These are phyloP conservation scores for Nakazawaea anatomiae DNA, from an alignment of 805 yeast species.

Conservation along the genomic window DNA sequence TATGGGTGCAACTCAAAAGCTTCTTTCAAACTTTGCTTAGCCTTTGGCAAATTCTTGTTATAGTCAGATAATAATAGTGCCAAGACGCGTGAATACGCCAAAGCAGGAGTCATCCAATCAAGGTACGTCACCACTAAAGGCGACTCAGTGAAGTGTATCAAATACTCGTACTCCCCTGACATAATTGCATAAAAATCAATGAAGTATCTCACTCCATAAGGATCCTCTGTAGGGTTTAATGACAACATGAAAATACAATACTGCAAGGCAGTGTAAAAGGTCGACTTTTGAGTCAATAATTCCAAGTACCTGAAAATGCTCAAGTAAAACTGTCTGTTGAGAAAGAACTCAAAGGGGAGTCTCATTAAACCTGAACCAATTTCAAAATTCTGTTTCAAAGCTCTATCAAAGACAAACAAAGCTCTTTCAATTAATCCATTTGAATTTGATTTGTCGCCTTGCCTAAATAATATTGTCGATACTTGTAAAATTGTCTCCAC, in stretches of 20 bases:
- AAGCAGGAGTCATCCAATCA: conserved; percentile 69
- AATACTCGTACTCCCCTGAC: conserved; percentile 57
- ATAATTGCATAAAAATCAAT: conserved; percentile 73
- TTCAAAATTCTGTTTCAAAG: conserved; percentile 53
- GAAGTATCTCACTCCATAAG: conserved; percentile 76
- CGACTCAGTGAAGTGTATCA: conserved; percentile 51
- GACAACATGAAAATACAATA: conserved; percentile 69
- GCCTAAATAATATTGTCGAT: conserved; percentile 66
- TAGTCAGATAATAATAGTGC: conserved; percentile 39
- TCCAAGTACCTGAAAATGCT: conserved; percentile 68
- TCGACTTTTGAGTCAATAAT: conserved; percentile 69
- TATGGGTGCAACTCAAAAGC: conserved; percentile 57
- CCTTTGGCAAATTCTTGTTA: conserved; percentile 31
- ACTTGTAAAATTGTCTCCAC: conserved; percentile 75
- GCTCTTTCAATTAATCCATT: conserved; percentile 74
- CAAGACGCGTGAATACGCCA: conserved; percentile 59
- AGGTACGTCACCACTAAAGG: conserved; percentile 51
- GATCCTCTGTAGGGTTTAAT: conserved; percentile 71
- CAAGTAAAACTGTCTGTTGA: conserved; percentile 73
- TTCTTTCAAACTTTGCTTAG: conserved; percentile 36
- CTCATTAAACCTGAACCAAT: conserved; percentile 55
- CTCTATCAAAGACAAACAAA: conserved; percentile 73
- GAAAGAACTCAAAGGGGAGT: conserved; percentile 68
- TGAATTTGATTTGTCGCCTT: conserved; percentile 69
- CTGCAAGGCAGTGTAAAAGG: conserved; percentile 68